Evolutionary conservation across 352 stramenopile genomes (phyloP), one percentile per base, ranked within the genome.

Genomic region (Phytophthora litchii): DNA sequence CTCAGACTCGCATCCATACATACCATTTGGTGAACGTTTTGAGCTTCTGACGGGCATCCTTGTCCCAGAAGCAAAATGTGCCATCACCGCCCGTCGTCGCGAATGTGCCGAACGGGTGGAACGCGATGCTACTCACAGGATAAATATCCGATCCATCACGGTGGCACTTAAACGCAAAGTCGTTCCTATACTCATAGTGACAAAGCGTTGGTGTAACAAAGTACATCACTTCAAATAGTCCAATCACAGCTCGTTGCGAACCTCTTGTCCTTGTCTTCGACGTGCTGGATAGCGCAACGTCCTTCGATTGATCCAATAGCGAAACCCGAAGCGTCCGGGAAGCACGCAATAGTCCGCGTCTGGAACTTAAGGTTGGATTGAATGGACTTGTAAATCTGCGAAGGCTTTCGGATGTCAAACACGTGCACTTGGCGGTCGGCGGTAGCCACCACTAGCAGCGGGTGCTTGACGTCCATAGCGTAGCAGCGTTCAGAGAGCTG

Each of bases 41-140:
- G 47, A 99, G 86, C 56, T 97, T 89, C 73, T 99, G 95, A 29
- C 97, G 97, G 16, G 95, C 97, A 65, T 99, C 95, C 76, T 99
- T 98, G 81, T 99, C 96, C 97, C 97, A 99, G 77, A 99, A 99
- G 70, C 95, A 98, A 58, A 97, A 98, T 35, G 97, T 94, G 43
- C 96, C 96, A 67, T 99, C 96, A 21, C 85, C 82, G 12, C 97
- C 97, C 5, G 96, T 92, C 12, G 97, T 99, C 2, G 95, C 88
- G 73, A 99, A 98, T n/a, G 95, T 99, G 31, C 96, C 96, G 61
- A 92, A 89, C 27, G 80, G 78, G 68, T 98, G 92, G 70, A 98
- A 98, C 46, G 79, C 70, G 51, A 98, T 92, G 37, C 64, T 89
- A 70, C 92, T 97, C 16, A 98, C 89, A 1, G 87, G 80, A 55